phyloP scores from a whole-genome alignment of 1,284 basidiomycete genomes.

The Apiotrichum sp. region DNA sequence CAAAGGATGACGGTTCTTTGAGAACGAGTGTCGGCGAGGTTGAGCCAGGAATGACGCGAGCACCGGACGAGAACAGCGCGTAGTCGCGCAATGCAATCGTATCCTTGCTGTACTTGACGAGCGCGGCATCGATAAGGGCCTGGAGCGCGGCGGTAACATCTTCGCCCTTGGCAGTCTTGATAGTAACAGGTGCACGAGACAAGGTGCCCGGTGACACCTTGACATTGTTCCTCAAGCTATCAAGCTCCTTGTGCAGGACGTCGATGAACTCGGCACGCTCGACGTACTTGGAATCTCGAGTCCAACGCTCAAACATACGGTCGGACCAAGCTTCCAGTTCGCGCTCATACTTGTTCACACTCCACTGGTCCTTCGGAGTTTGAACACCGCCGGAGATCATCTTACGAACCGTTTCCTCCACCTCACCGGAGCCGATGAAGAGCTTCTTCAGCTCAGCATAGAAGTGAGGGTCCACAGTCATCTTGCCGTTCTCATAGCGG shows the following conservation, averaged over 20 bases:
- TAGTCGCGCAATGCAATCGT: constrained; percentile 74
- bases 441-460: constrained; percentile 50
- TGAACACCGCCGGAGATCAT: constrained; percentile 8
- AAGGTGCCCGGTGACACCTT: constrained; percentile 1
- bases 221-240: constrained; percentile 28
- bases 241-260: constrained; percentile 21
- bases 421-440: constrained; percentile 39
- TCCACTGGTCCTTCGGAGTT: constrained; percentile 1
- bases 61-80: constrained; percentile 77
- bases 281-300: constrained; percentile 26
- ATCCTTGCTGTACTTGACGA: constrained; percentile 67
- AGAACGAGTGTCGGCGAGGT: constrained; percentile 73
- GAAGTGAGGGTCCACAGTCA: constrained; percentile 49
- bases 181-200: constrained; percentile 45
- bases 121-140: constrained; percentile 61
- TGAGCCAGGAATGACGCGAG: constrained; percentile 67
- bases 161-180: constrained; percentile 68
- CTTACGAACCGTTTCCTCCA: constrained; percentile 22
- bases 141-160: constrained; percentile 66
- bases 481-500: constrained; percentile 37
- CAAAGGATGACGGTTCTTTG: constrained; percentile 42
- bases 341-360: constrained; percentile 36
- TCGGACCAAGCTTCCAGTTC: constrained; percentile 43
- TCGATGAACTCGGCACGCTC: constrained; percentile 30
- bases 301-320: constrained; percentile 36